Percentiles rank a stretch among this genome's conserved stretches.
Conservation (phyloP, 306 rosid species). For the Malus domestica region ASM211411v1 NC_041802.1:16276501-16277000, state of each 20-base stretch:
- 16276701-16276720: constrained; percentile 11
- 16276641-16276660: constrained; percentile 22
- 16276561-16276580: constrained; percentile 65
- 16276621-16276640: constrained; percentile 36
- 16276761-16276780: too few species aligned
- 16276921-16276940: background rate
- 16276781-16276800: background rate
- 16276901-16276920: background rate
- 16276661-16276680: constrained; percentile 44
- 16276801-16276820: background rate
- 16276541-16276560: constrained; percentile 9
- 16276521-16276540: background rate
- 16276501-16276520: background rate
- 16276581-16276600: constrained; percentile 60
- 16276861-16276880: background rate
- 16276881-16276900: background rate
- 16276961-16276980: background rate
- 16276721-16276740: constrained; percentile 12
- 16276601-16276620: constrained; percentile 56
- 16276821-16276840: background rate
- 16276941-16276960: background rate
- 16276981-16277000: background rate
- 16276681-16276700: constrained; percentile 12
- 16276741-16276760: constrained; percentile 8
- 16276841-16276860: background rate